Percentiles rank a stretch among this genome's conserved stretches.
These are phyloP conservation scores for Pseudovirgaria hyperparasitica DNA, from an alignment of 2,329 filamentous ascomycete species.

Conservation along the genomic window DNA sequence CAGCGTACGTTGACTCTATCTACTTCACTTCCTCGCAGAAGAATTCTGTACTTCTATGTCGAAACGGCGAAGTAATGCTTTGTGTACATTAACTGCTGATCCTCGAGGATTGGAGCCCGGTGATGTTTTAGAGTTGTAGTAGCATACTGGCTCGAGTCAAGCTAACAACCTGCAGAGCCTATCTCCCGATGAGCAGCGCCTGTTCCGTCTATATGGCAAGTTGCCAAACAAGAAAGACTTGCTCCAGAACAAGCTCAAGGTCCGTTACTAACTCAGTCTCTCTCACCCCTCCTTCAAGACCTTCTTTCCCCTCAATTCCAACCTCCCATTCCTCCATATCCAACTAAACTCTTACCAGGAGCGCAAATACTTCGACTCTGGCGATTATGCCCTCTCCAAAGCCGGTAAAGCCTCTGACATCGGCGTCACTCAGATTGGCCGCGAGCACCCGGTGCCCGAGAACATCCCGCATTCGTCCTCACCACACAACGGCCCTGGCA, in stretches of 20 bases:
- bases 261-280: conserved; percentile 16
- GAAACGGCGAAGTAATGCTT: too few relatives aligned
- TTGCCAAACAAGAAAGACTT: conserved; percentile 92
- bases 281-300: conserved; percentile 1
- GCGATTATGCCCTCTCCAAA: conserved; percentile 93
- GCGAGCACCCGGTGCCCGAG: conserved; percentile 86
- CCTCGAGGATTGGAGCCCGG: too few relatives aligned
- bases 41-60: too few relatives aligned
- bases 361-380: conserved; percentile 93
- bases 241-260: conserved; percentile 93
- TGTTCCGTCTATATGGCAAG: conserved; percentile 96
- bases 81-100: conserved; percentile 1
- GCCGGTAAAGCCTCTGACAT: conserved; percentile 92
- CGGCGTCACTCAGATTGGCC: conserved; percentile 85
- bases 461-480: conserved; percentile 85
- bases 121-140: too few relatives aligned
- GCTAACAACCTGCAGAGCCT: conserved; percentile 53
- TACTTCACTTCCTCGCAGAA: conserved; percentile 9
- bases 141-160: too few relatives aligned
- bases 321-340: conserved; percentile 1
- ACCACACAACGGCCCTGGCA: conserved; percentile 41
- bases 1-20: conserved; percentile 56
- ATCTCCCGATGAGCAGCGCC: conserved; percentile 85
- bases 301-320: neutral
- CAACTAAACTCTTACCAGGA: conserved; percentile 39